Percentiles rank a stretch among this genome's conserved stretches.
phyloP scores from a whole-genome alignment of 176 grass and related monocot species.

The Areca catechu region DNA sequence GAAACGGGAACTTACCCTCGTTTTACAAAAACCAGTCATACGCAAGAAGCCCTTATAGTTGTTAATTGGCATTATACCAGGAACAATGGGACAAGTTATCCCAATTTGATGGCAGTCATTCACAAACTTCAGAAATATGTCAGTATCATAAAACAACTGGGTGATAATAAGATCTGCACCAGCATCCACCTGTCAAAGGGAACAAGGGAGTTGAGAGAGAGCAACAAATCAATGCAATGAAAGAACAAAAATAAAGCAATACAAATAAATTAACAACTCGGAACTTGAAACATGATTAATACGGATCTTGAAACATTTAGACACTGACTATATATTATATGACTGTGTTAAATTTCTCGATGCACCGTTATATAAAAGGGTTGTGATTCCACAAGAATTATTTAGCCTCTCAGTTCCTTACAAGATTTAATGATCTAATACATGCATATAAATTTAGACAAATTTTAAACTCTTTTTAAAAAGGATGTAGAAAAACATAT shows the following conservation, averaged over 20 bases:
- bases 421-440: too few species aligned
- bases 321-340: too few species aligned
- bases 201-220: slow-evolving; percentile 10
- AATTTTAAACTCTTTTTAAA: too few species aligned
- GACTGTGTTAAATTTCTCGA: too few species aligned
- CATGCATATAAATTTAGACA: too few species aligned
- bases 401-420: too few species aligned
- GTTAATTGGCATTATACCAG: slow-evolving; percentile 93
- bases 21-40: slow-evolving; percentile 89
- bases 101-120: slow-evolving; percentile 83
- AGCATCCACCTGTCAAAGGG: slow-evolving; percentile 56
- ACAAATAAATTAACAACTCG: too few species aligned
- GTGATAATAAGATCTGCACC: slow-evolving; percentile 79
- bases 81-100: slow-evolving; percentile 83
- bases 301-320: too few species aligned
- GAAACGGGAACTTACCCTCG: slow-evolving; percentile 36
- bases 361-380: too few species aligned
- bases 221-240: slow-evolving; percentile 1
- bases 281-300: too few species aligned
- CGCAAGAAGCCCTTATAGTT: slow-evolving; percentile 80
- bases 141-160: slow-evolving; percentile 80
- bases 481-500: too few species aligned
- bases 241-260: background rate
- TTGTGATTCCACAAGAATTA: too few species aligned
- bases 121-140: slow-evolving; percentile 88